Evolutionary conservation across 495 filamentous ascomycete species (phyloP), one percentile per base, ranked within the genome.

Genomic region (Penicillium antarcticum): DNA sequence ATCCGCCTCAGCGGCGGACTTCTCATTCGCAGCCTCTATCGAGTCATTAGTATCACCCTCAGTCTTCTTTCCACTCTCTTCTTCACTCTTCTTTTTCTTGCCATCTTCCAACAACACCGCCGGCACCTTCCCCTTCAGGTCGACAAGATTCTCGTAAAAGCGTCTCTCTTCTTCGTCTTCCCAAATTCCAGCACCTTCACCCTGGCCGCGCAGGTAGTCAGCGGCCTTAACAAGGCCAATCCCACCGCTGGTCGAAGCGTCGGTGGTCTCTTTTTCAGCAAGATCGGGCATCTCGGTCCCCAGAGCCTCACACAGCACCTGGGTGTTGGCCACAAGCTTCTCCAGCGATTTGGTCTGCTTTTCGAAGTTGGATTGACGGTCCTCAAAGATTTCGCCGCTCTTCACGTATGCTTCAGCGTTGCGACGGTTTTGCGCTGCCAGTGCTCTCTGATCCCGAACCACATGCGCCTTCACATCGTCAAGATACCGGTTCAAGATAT

Each of bases 351-450:
- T 97, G 8, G 90, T 72, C 64, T 89, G 84, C 69, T 90, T 96
- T 65, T 99, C 94, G 53, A 94, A 96, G 58, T 91, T 97, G 24
- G 91, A 81, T 63, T 99, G 94, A 14, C 94, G 88, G 61, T 99
- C 94, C 64, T 99, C 94, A 56, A 99, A 99, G 37, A 99, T 92
- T 61, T 99, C 94, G 12, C 94, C 94, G 36, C 95, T 97, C 63
- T 96, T 96, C 56, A 99, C 90, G 63, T 99, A 99, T 5, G 92
- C 94, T 66, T 99, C 94, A 2, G 95, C 91, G 73, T 99, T 97
- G 42, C 92, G 91, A 51, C 89, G 87, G 41, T 85, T 88, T 69
- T 99, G 94, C 19, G 74, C 77, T 50, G 80, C 78, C 32, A 97
- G 83, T 6, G 85, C 83, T 68, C 92, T 90, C 62, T 99, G 94